phyloP scores from a whole-genome alignment of 768 basidiomycete genomes.

The Boletus subparvulus region DNA sequence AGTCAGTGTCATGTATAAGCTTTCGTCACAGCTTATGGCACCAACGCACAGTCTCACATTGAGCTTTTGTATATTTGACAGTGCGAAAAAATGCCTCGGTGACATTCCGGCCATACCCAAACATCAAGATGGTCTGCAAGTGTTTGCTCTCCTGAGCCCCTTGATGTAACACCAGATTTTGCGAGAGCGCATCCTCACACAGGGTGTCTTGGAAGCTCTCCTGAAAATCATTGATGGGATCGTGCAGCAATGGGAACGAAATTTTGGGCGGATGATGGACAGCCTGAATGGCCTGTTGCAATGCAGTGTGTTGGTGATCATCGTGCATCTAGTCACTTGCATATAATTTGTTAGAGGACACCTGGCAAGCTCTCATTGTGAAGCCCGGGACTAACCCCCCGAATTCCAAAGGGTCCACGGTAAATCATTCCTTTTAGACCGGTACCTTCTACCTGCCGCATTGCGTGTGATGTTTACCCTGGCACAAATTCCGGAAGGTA shows the following conservation, averaged over 20 bases:
- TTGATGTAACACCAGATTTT: slow-evolving; percentile 10
- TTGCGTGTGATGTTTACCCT: slow-evolving; percentile 17
- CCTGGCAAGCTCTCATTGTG: slow-evolving; percentile 2
- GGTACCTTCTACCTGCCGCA: neutral
- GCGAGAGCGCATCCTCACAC: slow-evolving; percentile 15
- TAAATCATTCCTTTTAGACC: neutral
- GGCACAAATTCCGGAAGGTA: slow-evolving; percentile 14
- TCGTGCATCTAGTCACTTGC: neutral
- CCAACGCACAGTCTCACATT: neutral
- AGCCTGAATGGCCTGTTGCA: slow-evolving; percentile 16
- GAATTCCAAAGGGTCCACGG: neutral
- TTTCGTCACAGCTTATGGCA: slow-evolving; percentile 1
- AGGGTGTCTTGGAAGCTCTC: slow-evolving; percentile 11
- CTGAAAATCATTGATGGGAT: slow-evolving; percentile 12
- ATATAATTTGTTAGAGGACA: slow-evolving; percentile 8
- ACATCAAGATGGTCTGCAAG: slow-evolving; percentile 19
- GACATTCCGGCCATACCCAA: slow-evolving; percentile 6
- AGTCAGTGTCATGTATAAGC: neutral
- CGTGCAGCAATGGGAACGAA: neutral
- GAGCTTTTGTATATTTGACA: neutral
- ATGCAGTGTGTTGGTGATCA: slow-evolving; percentile 12
- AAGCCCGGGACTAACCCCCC: neutral
- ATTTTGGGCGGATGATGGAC: slow-evolving; percentile 24
- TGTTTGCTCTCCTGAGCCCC: slow-evolving; percentile 17
- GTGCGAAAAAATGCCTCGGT: slow-evolving; percentile 8